These are phyloP conservation scores for Lathyrus oleraceus DNA, from an alignment of 306 rosid genomes.

Conservation along the genomic window DNA sequence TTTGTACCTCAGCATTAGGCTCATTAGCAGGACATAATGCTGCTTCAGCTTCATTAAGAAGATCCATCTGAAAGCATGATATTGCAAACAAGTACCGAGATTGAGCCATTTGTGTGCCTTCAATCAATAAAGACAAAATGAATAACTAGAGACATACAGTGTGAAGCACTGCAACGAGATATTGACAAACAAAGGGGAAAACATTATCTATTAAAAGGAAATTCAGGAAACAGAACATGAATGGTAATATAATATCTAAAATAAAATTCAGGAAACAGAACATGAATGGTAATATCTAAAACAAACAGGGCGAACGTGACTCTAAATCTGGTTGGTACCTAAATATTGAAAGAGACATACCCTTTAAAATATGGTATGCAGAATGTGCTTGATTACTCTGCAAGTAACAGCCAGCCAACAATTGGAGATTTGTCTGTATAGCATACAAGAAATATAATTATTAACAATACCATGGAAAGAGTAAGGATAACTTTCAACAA, in stretches of 20 bases:
- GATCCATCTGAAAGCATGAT: conserved; percentile 97
- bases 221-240: conserved; percentile 2
- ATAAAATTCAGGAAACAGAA: conserved; percentile 13
- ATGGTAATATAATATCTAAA: background rate
- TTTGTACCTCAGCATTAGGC: conserved; percentile 76
- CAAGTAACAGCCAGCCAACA: conserved; percentile 87
- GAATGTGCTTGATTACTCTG: conserved; percentile 82
- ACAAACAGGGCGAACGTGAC: background rate
- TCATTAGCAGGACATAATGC: conserved; percentile 87
- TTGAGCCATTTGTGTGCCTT: conserved; percentile 93
- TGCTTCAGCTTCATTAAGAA: conserved; percentile 87
- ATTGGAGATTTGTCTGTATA: conserved; percentile 78
- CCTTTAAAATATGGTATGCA: conserved; percentile 91
- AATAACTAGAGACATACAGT: conserved; percentile 31
- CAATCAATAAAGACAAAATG: conserved; percentile 46
- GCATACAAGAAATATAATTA: conserved; percentile 31
- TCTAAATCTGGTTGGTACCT: background rate
- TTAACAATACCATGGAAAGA: conserved; percentile 14
- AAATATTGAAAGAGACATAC: conserved; percentile 46
- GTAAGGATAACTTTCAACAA: conserved; percentile 23
- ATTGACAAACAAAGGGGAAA: conserved; percentile 16
- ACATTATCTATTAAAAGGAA: conserved; percentile 5
- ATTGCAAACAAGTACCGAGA: conserved; percentile 98
- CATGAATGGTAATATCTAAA: background rate
- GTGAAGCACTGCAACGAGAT: conserved; percentile 32